phyloP scores from a whole-genome alignment of 768 basidiomycete genomes.

The Russula emetica region DNA sequence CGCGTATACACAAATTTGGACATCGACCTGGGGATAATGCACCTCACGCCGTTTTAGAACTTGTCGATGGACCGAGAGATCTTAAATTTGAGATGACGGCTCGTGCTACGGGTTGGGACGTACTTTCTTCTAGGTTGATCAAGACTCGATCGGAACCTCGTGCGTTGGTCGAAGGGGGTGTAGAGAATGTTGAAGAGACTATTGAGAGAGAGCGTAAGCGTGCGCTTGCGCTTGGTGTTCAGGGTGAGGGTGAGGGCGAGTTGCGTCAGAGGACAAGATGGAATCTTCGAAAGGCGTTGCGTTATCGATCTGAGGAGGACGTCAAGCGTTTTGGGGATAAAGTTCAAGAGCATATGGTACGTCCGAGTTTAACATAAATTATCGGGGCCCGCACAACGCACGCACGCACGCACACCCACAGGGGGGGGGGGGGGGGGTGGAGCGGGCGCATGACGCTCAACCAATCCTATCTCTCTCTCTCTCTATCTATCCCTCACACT shows the following conservation, averaged over 20 bases:
- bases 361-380: slow-evolving; percentile 33
- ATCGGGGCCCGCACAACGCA: too few species aligned
- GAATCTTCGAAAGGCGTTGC: slow-evolving; percentile 72
- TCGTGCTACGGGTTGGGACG: slow-evolving; percentile 80
- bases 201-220: slow-evolving; percentile 51
- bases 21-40: slow-evolving; percentile 89
- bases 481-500: too few species aligned
- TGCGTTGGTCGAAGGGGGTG: slow-evolving; percentile 49
- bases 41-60: slow-evolving; percentile 82
- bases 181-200: slow-evolving; percentile 42
- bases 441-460: too few species aligned
- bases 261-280: slow-evolving; percentile 64
- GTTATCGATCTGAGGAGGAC: slow-evolving; percentile 49
- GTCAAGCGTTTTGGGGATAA: slow-evolving; percentile 48
- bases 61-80: slow-evolving; percentile 94
- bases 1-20: slow-evolving; percentile 89
- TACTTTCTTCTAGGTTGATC: slow-evolving; percentile 52
- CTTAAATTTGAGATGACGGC: slow-evolving; percentile 86
- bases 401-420: too few species aligned
- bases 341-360: slow-evolving; percentile 61
- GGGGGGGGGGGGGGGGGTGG: too few species aligned
- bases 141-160: too few species aligned
- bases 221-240: slow-evolving; percentile 32
- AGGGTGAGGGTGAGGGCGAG: slow-evolving; percentile 39
- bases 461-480: too few species aligned